Conservation (phyloP, 2,329 filamentous ascomycete species). For the Epichloe gansuensis region DNA sequence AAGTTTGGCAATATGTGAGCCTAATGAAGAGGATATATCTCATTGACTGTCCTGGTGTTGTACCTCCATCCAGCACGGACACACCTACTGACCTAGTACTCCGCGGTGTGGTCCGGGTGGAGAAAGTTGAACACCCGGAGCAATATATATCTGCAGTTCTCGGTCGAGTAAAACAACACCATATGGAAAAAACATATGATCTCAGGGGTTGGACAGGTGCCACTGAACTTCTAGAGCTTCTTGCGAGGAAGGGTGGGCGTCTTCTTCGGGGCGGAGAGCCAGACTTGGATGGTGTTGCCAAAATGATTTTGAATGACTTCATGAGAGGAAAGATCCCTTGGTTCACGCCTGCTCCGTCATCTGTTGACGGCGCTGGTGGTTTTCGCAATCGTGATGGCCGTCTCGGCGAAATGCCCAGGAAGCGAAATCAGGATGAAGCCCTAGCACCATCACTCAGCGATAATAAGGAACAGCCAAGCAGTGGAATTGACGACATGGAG, state of each 20-base stretch:
- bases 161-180: slow-evolving; percentile 66
- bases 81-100: slow-evolving; percentile 80
- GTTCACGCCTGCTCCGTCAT: slow-evolving; percentile 71
- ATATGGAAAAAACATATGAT: slow-evolving; percentile 89
- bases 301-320: slow-evolving; percentile 96
- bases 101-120: slow-evolving; percentile 81
- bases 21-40: slow-evolving; percentile 83
- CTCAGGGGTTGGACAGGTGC: slow-evolving; percentile 66
- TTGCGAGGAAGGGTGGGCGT: slow-evolving; percentile 78
- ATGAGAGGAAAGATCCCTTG: slow-evolving; percentile 90
- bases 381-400: slow-evolving; percentile 64
- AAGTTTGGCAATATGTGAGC: slow-evolving; percentile 96
- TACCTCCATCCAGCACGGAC: slow-evolving; percentile 76
- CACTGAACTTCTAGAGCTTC: slow-evolving; percentile 71
- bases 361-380: slow-evolving; percentile 35
- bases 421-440: slow-evolving; percentile 54
- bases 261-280: slow-evolving; percentile 87
- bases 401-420: slow-evolving; percentile 76
- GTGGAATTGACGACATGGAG: neutral
- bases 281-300: slow-evolving; percentile 87
- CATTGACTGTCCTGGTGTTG: slow-evolving; percentile 94
- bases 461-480: neutral
- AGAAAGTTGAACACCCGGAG: slow-evolving; percentile 92
- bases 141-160: slow-evolving; percentile 87
- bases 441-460: slow-evolving; percentile 23